These are phyloP conservation scores for Picea glauca DNA, from an alignment of 75 land plant species.

Conservation along the genomic window DNA sequence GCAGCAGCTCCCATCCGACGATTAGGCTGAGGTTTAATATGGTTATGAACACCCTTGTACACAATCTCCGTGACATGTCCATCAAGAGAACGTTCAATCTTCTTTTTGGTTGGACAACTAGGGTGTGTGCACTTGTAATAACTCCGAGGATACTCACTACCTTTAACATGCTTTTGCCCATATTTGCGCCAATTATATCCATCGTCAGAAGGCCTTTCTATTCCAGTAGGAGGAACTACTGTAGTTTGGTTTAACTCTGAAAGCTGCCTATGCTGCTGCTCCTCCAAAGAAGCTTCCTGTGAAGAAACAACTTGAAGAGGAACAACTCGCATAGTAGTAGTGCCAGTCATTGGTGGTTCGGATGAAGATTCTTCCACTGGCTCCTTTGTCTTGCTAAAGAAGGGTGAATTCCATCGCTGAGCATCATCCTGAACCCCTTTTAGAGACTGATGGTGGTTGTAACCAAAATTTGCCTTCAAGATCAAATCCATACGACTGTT, in stretches of 20 bases:
- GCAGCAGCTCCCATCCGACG: constrained; percentile 32
- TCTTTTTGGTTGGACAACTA: constrained; percentile 62
- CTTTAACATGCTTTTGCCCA: constrained; percentile 76
- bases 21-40: constrained; percentile 57
- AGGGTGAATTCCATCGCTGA: background rate
- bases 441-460: constrained; percentile 3
- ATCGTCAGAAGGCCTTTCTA: constrained; percentile 50
- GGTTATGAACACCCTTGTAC: constrained; percentile 66
- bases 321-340: background rate
- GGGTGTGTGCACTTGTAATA: constrained; percentile 72
- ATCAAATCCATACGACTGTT: background rate
- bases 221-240: background rate
- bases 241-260: constrained; percentile 8
- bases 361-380: background rate
- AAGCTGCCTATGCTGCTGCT: background rate
- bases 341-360: background rate
- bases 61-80: constrained; percentile 72
- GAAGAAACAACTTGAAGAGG: background rate
- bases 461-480: constrained; percentile 3
- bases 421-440: constrained; percentile 4
- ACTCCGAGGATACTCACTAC: constrained; percentile 64
- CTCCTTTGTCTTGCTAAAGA: background rate
- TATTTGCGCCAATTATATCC: constrained; percentile 77
- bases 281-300: background rate
- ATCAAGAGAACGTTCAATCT: constrained; percentile 63